Percentiles rank a stretch among this genome's conserved stretches.
These are phyloP conservation scores for Croton setiger DNA, from an alignment of 441 rosid species.

Conservation along the genomic window DNA sequence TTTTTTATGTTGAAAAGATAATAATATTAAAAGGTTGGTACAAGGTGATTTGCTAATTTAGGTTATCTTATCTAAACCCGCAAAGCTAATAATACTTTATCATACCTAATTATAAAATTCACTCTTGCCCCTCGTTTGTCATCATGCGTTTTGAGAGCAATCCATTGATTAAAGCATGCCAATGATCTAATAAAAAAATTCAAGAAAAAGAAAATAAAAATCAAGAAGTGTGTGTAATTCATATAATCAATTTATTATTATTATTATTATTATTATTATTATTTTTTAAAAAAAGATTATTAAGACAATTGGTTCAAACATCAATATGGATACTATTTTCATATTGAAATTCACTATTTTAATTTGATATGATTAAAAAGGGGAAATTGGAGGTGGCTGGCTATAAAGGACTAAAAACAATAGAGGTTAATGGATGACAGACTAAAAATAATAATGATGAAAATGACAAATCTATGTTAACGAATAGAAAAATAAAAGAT, in stretches of 20 bases:
- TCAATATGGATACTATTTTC: background rate
- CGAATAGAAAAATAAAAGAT: background rate
- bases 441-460: background rate
- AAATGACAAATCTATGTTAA: constrained; percentile 3
- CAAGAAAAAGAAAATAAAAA: background rate
- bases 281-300: background rate
- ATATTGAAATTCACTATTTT: background rate
- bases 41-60: background rate
- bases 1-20: no score
- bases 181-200: background rate
- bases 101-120: background rate
- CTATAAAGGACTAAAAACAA: background rate
- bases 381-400: background rate
- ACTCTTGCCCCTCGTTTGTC: background rate
- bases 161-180: background rate
- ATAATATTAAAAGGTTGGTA: background rate
- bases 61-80: background rate
- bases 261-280: no score
- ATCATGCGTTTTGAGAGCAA: background rate
- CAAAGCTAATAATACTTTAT: background rate
- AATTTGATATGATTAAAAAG: background rate
- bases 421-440: constrained; percentile 18
- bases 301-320: background rate
- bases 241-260: background rate
- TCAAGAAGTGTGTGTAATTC: background rate